These are phyloP conservation scores for Phytopythium montanum DNA, from an alignment of 352 stramenopile genomes.

Conservation along the genomic window DNA sequence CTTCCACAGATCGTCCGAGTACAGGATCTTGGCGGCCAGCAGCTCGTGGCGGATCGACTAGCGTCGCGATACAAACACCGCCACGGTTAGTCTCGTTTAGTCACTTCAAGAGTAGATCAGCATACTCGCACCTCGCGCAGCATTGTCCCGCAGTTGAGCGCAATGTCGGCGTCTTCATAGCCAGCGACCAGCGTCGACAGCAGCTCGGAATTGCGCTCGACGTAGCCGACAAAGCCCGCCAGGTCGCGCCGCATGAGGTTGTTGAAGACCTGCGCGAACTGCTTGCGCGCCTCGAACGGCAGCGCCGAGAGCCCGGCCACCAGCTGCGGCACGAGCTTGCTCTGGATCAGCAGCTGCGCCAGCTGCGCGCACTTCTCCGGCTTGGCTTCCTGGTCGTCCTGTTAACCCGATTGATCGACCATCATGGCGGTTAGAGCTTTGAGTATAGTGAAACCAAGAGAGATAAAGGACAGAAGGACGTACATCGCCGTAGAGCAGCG, in stretches of 20 bases:
- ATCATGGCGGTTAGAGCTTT: neutral
- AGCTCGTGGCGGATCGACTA: constrained; percentile 81
- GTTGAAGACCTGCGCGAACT: constrained; percentile 87
- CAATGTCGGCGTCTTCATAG: constrained; percentile 87
- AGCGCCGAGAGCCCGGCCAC: constrained; percentile 63
- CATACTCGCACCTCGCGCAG: constrained; percentile 63
- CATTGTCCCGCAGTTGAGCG: constrained; percentile 89
- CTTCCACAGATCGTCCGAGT: constrained; percentile 83
- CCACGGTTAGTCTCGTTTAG: neutral
- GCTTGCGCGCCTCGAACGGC: constrained; percentile 85
- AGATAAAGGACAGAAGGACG: constrained; percentile 8
- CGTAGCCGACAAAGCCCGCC: constrained; percentile 76
- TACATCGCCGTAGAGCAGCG: constrained; percentile 76
- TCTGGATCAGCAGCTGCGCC: constrained; percentile 62
- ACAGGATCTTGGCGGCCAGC: constrained; percentile 68
- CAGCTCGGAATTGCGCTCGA: constrained; percentile 64
- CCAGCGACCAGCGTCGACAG: constrained; percentile 75
- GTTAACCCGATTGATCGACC: constrained; percentile 5
- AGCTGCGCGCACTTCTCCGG: constrained; percentile 80
- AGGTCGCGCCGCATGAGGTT: constrained; percentile 89
- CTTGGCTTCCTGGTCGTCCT: constrained; percentile 74
- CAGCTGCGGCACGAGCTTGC: constrained; percentile 66
- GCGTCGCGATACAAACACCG: neutral
- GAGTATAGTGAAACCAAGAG: neutral
- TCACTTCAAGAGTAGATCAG: neutral